Conservation (phyloP, 768 basidiomycete genomes). For the Suillus variegatus region DNA sequence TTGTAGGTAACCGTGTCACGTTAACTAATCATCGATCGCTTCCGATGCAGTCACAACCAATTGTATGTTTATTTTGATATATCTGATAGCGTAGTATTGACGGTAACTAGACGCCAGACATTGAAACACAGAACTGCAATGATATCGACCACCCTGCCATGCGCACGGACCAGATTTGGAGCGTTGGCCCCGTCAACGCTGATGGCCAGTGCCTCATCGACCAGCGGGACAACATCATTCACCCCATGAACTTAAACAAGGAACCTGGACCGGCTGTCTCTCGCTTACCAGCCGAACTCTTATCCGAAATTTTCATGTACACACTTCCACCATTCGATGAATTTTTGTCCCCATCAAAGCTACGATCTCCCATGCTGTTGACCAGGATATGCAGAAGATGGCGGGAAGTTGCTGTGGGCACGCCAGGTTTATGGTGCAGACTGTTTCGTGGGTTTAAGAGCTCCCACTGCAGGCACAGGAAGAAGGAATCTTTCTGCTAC, state of each 20-base stretch:
- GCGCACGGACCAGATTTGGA: background rate
- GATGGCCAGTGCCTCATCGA: background rate
- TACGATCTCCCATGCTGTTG: slow-evolving; percentile 36
- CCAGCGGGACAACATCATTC: background rate
- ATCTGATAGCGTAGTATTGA: background rate
- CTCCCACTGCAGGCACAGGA: slow-evolving; percentile 22
- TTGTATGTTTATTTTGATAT: background rate
- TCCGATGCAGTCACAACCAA: background rate
- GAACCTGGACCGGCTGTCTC: background rate
- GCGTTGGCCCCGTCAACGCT: background rate
- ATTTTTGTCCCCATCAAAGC: background rate
- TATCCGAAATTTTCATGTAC: background rate
- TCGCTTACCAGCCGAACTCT: background rate
- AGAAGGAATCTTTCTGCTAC: slow-evolving; percentile 17
- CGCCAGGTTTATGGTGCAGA: slow-evolving; percentile 47
- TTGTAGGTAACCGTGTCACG: background rate
- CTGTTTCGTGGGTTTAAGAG: slow-evolving; percentile 12
- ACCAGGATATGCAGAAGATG: slow-evolving; percentile 43
- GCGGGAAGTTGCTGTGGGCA: slow-evolving; percentile 39
- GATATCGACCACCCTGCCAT: background rate
- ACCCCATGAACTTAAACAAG: background rate
- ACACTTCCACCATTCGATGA: background rate
- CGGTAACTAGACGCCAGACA: background rate
- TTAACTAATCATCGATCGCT: background rate
- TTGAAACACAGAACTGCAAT: background rate